Base-by-base conservation (phyloP, 2,329 filamentous ascomycete genomes). In the Clathrospora elynae region DNA sequence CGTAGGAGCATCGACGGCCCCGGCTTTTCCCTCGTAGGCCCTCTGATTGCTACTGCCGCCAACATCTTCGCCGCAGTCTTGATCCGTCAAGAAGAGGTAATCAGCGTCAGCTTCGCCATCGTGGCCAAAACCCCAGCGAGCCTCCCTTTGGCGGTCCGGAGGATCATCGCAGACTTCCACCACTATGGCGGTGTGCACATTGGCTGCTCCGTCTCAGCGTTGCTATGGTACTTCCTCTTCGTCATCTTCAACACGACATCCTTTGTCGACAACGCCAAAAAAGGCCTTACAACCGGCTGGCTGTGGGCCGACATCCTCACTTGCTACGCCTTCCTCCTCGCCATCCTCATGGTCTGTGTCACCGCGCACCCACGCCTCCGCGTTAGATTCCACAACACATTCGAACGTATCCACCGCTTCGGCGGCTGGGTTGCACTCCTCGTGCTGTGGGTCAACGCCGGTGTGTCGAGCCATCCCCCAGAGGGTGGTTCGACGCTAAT, bases 211-310 rank as follows among this genome's bases (percentile, higher is more conserved):
- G 30, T 69, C 3, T 60, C 65, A 6, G 58, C 62, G 1, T 50
- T 62, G 5, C 30, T 62, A 12, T 79, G 76, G 76, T 77, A 74
- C 55, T 58, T 71, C n/a, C 46, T 70, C 31, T 71, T 76, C 45
- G 60, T 67, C 2, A 57, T 58, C 4, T 41, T 71, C 11, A 43
- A 71, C 20, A 60, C 66, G 1, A 36, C 44, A 11, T 51, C 60
- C 11, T 65, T 59, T 46, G 25, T 51, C 7, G 26, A 49, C 1
- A 18, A 41, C 13, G 4, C 11, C n/a, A 13, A 23, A 10, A 6
- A 18, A 2, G 36, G 34, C n/a, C 37, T 35, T 2, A 42, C 62
- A 7, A 56, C 53, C 0, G 55, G 30, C 11, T 40, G 47, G 19
- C 39, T 67, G 10, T 57, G 60, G 40, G 32, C 46, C 0, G 49